Evolutionary conservation across 768 basidiomycete genomes (phyloP).

Genomic region (Botryobasidium botryosum): DNA sequence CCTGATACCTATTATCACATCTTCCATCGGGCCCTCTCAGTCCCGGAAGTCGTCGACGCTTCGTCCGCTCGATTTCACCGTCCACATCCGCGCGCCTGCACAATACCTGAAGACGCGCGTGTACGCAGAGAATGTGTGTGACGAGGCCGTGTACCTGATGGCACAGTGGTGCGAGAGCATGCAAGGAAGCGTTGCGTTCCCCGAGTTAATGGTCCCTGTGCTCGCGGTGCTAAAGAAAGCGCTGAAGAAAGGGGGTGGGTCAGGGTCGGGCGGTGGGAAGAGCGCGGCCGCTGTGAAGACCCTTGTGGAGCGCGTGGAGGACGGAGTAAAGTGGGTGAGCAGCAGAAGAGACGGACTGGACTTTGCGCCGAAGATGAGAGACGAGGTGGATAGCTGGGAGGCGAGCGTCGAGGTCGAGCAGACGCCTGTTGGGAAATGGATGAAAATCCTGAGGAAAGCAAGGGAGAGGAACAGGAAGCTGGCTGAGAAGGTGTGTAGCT

Average conservation of each 20-base stretch:
- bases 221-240: constrained; percentile 52
- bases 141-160: constrained; percentile 64
- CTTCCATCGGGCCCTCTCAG: constrained; percentile 39
- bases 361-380: constrained; percentile 58
- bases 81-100: constrained; percentile 70
- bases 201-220: constrained; percentile 72
- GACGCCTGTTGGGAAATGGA: constrained; percentile 66
- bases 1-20: constrained; percentile 71
- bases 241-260: constrained; percentile 6
- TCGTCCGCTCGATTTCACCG: constrained; percentile 77
- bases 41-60: constrained; percentile 69
- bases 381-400: constrained; percentile 63
- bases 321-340: constrained; percentile 66
- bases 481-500: constrained; percentile 47
- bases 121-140: constrained; percentile 64
- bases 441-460: constrained; percentile 64
- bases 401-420: constrained; percentile 37
- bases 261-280: constrained; percentile 15
- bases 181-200: constrained; percentile 81
- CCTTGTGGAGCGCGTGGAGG: constrained; percentile 75
- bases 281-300: constrained; percentile 39
- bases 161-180: constrained; percentile 73
- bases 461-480: constrained; percentile 38
- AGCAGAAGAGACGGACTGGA: constrained; percentile 45
- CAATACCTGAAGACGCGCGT: constrained; percentile 80